Evolutionary conservation across 202 grass and related monocot species (phyloP), one percentile per base, ranked within the genome.

Genomic region (Setaria viridis): DNA sequence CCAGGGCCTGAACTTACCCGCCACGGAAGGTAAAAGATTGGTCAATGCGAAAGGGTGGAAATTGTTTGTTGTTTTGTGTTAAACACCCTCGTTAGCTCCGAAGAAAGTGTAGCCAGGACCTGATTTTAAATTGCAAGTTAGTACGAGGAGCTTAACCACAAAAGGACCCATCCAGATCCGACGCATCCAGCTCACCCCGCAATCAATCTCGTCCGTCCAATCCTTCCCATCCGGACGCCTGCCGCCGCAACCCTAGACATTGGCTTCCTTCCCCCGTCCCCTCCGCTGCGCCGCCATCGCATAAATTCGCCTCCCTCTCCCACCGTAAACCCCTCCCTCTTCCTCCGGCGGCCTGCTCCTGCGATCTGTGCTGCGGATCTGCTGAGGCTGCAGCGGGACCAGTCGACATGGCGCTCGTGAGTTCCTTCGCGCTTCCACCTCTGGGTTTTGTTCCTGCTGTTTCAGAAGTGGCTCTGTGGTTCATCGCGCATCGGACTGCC

Each of bases 321-420:
- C n/a, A 30, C 6, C 16, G 32, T 45, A 69, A 87, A 83, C 66
- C 80, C 88, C 29, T 82, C 78, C 51, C 58, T 15, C 50, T 76
- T 41, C 58, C 59, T 3, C 75, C 32, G 37, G 15, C 75, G 59
- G 19, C 34, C 35, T 21, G 33, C 84, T 75, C 54, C 62, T 32
- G 25, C 75, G 75, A 87, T 87, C 54, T 80, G 54, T 7, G 16
- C 32, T 20, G 80, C 85, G 84, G 89, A 87, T 84, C 80, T 75
- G 68, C 80, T 47, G 62, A 75, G 75, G 37, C 33, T 80, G 11
- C 53, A 54, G 85, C 69, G 50, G 35, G 76, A 70, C 30, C 76
- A 3, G 81, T 68, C 70, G 76, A 11, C 70, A 91, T 91, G 89
- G 81, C 81, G 55, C 81, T 91, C 4, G 89, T 91, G 77, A 91